Percentiles rank a stretch among this genome's conserved stretches.
Evolutionary conservation across 2,329 filamentous ascomycete species (phyloP).

Genomic region (Arthrobotrys pseudoclavata): DNA sequence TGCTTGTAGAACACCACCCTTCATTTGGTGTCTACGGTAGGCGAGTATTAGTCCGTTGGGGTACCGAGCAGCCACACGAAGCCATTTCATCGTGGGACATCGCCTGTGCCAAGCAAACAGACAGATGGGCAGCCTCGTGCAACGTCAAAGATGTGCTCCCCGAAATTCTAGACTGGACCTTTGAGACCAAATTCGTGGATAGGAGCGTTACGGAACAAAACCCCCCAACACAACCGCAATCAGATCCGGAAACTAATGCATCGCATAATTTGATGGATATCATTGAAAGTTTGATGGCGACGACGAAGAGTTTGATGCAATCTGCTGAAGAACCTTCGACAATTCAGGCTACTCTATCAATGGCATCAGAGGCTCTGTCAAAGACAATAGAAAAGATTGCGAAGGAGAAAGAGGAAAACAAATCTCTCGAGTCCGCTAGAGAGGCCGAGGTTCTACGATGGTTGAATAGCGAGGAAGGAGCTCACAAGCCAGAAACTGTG

Average conservation of each 20-base stretch:
- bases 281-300: constrained; percentile 32
- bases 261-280: constrained; percentile 27
- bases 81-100: constrained; percentile 50
- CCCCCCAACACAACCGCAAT: neutral
- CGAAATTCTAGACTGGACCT: constrained; percentile 43
- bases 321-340: constrained; percentile 23
- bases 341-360: neutral
- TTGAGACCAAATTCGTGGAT: constrained; percentile 34
- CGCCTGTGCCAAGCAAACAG: constrained; percentile 40
- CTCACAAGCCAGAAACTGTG: neutral
- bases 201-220: neutral
- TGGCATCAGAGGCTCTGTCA: constrained; percentile 1
- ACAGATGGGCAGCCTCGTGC: constrained; percentile 37
- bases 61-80: constrained; percentile 37
- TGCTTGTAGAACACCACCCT: constrained; percentile 40
- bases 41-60: constrained; percentile 45
- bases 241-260: neutral
- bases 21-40: constrained; percentile 29
- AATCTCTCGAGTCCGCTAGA: neutral
- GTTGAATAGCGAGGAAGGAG: constrained; percentile 12
- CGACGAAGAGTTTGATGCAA: constrained; percentile 30
- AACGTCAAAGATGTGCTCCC: constrained; percentile 48
- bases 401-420: constrained; percentile 5
- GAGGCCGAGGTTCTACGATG: constrained; percentile 15
- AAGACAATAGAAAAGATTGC: constrained; percentile 12